These are phyloP conservation scores for Cercospora nicotianae DNA, from an alignment of 2,329 filamentous ascomycete genomes.

Conservation along the genomic window DNA sequence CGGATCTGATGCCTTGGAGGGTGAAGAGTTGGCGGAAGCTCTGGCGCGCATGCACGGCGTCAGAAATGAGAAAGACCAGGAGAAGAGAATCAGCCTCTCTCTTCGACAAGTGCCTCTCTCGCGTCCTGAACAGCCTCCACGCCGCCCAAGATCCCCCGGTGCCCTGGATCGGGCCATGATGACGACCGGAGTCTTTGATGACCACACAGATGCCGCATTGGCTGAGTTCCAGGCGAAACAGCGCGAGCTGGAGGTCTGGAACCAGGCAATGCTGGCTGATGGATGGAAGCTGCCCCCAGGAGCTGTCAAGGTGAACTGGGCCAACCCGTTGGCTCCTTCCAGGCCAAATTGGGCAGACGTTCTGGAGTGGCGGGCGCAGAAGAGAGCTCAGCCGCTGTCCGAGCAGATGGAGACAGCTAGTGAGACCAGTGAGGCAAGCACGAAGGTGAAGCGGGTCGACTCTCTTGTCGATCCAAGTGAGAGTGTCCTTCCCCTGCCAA, in stretches of 20 bases:
- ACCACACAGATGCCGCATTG: not conserved
- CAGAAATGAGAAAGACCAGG: not conserved
- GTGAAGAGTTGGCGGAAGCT: not conserved
- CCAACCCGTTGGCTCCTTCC: not conserved
- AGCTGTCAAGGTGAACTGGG: not conserved
- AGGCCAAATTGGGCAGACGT: conserved; percentile 1
- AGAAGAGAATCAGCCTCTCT: not conserved
- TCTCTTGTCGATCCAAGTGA: not conserved
- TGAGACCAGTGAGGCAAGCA: not conserved
- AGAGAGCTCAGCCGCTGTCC: not conserved
- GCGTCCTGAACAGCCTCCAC: not conserved
- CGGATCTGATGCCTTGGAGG: not conserved
- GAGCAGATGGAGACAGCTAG: not conserved
- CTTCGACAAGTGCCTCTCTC: not conserved
- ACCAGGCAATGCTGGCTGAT: not conserved
- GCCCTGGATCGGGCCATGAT: not conserved
- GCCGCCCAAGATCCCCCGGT: not conserved
- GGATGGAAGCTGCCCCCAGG: not conserved
- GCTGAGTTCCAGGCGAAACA: not conserved
- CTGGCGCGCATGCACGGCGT: not conserved
- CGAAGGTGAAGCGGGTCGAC: not conserved
- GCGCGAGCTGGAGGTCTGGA: not conserved
- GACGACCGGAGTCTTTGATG: conserved; percentile 3
- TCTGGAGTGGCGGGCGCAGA: not conserved
- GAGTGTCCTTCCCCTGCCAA: not conserved